Base-by-base conservation (phyloP, 257 asterid species). In the Fraxinus cuspidata region DNA sequence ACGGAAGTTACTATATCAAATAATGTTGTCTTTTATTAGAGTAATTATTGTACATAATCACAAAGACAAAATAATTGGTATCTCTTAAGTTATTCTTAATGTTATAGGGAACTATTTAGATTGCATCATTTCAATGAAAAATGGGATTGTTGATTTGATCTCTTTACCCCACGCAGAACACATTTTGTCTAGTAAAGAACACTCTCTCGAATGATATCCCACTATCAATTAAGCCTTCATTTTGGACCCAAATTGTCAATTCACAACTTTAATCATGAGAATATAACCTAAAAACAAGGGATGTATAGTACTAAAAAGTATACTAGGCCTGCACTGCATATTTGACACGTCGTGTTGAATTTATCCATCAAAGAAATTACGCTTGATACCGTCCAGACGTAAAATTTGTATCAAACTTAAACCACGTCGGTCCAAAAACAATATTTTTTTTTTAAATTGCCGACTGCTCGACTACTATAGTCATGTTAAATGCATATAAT, bases 241-340 rank as follows among this genome's bases (percentile, higher is more conserved):
- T 83, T 86, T 86, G 87, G 87, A 81, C 89, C 87, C 71, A 80
- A 74, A 69, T 58, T 78, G 72, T 83, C 82, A 77, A 77, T 80
- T 79, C 70, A 35, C 44, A 77, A 35, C 81, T 37, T 49, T 63
- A 60, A 76, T 74, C 38, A 71, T 37, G 79, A 74, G 66, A 60
- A 76, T 74, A 58, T 68, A 82, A 70, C 71, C 83, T 82, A 82
- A 44, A 77, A 58, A 63, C 69, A 63, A 63, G 21, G 69, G 11
- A 23, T n/a, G 12, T 58, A 58, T n/a, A 8, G 29, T 58, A 7
- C 28, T 21, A 5, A 58, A 58, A 21, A 58, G 12, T 58, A 58
- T 15, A n/a, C 12, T 58, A 56, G 12, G 66, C 4, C 23, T 2
- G 15, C 28, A 56, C 66, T 56, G 4, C 11, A 56, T 23, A 0